phyloP scores from a whole-genome alignment of 129 eudicot species.

The Saposhnikovia divaricata region DNA sequence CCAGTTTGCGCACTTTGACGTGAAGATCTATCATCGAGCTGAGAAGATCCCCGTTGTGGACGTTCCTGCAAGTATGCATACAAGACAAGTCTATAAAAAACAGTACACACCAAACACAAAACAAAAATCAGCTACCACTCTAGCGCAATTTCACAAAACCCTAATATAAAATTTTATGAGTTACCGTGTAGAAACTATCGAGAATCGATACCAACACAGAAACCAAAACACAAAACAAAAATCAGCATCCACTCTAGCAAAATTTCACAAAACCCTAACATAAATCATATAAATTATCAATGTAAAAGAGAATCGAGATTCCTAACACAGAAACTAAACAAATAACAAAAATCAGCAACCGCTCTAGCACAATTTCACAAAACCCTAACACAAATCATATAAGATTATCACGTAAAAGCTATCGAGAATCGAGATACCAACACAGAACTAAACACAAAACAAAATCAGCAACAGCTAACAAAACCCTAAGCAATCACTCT shows the following conservation, averaged over 20 bases:
- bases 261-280: neutral
- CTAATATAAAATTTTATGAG: neutral
- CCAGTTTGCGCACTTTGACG: slow-evolving; percentile 18
- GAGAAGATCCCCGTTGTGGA: slow-evolving; percentile 25
- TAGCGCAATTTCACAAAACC: neutral
- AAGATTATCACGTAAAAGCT: neutral
- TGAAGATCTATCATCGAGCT: slow-evolving; percentile 16
- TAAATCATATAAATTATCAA: neutral
- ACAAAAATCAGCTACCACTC: too few relatives aligned
- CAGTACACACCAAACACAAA: too few relatives aligned
- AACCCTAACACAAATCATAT: neutral
- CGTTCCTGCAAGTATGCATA: slow-evolving; percentile 26
- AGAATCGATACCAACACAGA: neutral
- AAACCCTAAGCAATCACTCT: neutral
- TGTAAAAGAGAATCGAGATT: neutral
- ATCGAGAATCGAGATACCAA: neutral
- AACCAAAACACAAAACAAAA: neutral
- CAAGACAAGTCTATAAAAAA: too few relatives aligned
- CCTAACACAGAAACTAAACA: neutral
- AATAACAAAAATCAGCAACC: neutral
- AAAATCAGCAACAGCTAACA: neutral
- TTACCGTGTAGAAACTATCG: neutral
- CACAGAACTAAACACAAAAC: neutral
- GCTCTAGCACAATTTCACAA: neutral
- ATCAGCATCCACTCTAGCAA: neutral